phyloP scores from a whole-genome alignment of 106 monocot genomes.

The Allium fistulosum region DNA sequence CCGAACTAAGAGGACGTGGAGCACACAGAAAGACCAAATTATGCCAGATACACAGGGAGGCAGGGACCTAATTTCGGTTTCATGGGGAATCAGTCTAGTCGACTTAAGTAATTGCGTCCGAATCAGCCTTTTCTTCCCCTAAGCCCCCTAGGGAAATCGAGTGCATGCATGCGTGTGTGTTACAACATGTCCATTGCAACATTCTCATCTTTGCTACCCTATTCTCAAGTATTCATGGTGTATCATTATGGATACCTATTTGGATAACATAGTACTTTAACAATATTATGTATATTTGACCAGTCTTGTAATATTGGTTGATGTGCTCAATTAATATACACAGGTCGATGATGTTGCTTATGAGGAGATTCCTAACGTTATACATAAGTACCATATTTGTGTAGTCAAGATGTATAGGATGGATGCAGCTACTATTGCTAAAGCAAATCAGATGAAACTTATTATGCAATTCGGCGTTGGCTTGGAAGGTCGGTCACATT shows the following conservation, averaged over 20 bases:
- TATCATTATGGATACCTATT: neutral
- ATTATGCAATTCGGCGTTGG: slow-evolving; percentile 97
- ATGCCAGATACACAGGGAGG: too few species aligned
- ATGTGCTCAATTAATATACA: neutral
- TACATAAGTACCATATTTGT: slow-evolving; percentile 71
- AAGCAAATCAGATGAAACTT: slow-evolving; percentile 76
- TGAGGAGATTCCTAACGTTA: slow-evolving; percentile 62
- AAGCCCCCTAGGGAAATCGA: too few species aligned
- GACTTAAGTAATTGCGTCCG: neutral
- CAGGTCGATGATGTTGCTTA: slow-evolving; percentile 74
- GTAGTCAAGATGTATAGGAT: slow-evolving; percentile 47
- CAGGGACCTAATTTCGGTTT: too few species aligned
- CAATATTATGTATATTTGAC: neutral
- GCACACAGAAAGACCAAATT: too few species aligned
- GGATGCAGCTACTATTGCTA: slow-evolving; percentile 54
- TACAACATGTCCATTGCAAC: neutral
- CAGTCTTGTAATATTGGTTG: neutral
- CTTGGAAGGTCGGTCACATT: slow-evolving; percentile 55
- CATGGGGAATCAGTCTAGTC: neutral
- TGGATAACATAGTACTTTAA: neutral
- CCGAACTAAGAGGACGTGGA: too few species aligned
- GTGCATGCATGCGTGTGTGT: neutral
- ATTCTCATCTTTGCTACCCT: neutral
- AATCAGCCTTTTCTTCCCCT: neutral
- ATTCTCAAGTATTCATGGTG: neutral